Evolutionary conservation across 495 filamentous ascomycete genomes (phyloP).

Genomic region (Penicillium canariense): DNA sequence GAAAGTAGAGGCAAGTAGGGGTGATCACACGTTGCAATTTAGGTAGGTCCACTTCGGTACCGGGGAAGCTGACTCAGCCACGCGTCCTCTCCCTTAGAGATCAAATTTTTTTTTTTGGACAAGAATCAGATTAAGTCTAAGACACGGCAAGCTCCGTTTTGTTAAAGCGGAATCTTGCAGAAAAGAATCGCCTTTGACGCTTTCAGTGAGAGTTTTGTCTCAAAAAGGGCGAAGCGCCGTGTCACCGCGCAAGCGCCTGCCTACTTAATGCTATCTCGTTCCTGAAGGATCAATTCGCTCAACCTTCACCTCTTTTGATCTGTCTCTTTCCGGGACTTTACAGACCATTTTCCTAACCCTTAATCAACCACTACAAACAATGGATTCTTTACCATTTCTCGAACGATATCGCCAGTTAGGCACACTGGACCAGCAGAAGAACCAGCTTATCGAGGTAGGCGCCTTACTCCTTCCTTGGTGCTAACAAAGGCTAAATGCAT

Average conservation of each 20-base stretch:
- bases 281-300: slow-evolving; percentile 11
- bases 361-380: slow-evolving; percentile 12
- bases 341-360: background rate
- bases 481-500: slow-evolving; percentile 15
- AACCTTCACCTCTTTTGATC: slow-evolving; percentile 5
- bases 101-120: slow-evolving; percentile 15
- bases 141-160: background rate
- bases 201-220: background rate
- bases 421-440: slow-evolving; percentile 49
- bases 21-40: slow-evolving; percentile 31
- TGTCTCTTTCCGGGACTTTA: background rate
- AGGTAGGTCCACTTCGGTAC: slow-evolving; percentile 23
- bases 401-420: slow-evolving; percentile 50
- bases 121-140: slow-evolving; percentile 7
- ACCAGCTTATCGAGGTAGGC: slow-evolving; percentile 52
- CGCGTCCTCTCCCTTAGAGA: slow-evolving; percentile 14
- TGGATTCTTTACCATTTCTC: slow-evolving; percentile 37
- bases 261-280: slow-evolving; percentile 12
- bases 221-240: slow-evolving; percentile 12
- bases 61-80: slow-evolving; percentile 22
- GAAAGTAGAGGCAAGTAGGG: slow-evolving; percentile 11
- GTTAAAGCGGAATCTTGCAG: background rate
- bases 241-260: slow-evolving; percentile 15
- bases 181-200: background rate
- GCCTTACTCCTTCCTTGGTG: slow-evolving; percentile 4